Conservation (phyloP, 2,329 filamentous ascomycete species). For the Falciphora oryzae region DNA sequence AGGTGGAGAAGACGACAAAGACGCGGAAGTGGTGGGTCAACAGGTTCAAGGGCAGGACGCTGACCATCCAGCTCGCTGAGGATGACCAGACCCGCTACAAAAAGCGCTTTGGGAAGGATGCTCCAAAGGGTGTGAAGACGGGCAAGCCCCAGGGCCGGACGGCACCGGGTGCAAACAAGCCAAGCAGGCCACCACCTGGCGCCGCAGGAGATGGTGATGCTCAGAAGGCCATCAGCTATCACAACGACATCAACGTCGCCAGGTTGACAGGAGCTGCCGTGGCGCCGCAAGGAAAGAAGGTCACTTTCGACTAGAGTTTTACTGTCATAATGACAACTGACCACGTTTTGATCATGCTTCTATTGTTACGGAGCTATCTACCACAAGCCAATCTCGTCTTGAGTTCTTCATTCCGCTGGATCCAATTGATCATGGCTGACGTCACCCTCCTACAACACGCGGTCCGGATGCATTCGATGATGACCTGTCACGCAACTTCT, state of each 20-base stretch:
- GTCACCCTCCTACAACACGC: neutral
- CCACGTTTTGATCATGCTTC: too few relatives aligned
- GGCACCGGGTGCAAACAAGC: neutral
- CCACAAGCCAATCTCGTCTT: too few relatives aligned
- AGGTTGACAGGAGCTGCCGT: constrained; percentile 76
- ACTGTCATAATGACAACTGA: too few relatives aligned
- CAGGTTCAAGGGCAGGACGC: constrained; percentile 67
- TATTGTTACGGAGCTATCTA: too few relatives aligned
- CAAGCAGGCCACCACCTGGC: constrained; percentile 14
- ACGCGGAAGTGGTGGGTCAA: constrained; percentile 79
- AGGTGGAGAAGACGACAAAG: constrained; percentile 34
- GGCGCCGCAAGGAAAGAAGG: constrained; percentile 72
- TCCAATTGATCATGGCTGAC: neutral
- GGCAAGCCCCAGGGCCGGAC: constrained; percentile 20
- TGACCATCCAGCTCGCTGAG: constrained; percentile 91
- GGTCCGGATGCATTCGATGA: too few relatives aligned
- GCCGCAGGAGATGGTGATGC: constrained; percentile 28
- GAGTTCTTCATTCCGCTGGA: too few relatives aligned
- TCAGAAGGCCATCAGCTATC: constrained; percentile 29
- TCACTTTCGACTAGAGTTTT: constrained; percentile 61
- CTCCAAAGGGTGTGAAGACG: constrained; percentile 32
- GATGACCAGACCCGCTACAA: constrained; percentile 85
- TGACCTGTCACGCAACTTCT: too few relatives aligned
- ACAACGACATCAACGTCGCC: constrained; percentile 44
- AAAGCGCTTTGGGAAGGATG: constrained; percentile 83